A percentile compares a stretch with the other conserved stretches of the same genome.
phyloP scores from a whole-genome alignment of 495 filamentous ascomycete genomes.

The Penicillium subrubescens region DNA sequence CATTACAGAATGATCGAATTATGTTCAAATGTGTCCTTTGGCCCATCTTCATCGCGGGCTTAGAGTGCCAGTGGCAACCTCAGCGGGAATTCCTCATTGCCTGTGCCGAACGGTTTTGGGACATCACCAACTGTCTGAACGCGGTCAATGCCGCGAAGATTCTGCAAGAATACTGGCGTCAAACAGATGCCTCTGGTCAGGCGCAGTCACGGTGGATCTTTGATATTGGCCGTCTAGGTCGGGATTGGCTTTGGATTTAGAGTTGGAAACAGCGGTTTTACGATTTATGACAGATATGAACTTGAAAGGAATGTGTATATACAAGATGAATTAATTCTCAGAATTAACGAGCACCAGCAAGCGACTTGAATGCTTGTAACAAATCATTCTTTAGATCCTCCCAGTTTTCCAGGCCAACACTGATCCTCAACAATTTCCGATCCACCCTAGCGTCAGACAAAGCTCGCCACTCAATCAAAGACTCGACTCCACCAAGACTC shows the following conservation, averaged over 20 bases:
- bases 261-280: not conserved
- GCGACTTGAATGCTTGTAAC: slow-evolving; percentile 56
- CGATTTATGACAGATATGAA: not conserved
- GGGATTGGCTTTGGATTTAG: slow-evolving; percentile 46
- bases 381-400: slow-evolving; percentile 78
- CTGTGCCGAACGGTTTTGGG: slow-evolving; percentile 41
- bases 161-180: slow-evolving; percentile 33
- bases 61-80: slow-evolving; percentile 41
- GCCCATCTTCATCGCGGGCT: slow-evolving; percentile 59
- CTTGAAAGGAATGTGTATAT: not conserved
- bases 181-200: slow-evolving; percentile 10
- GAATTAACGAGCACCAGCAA: not conserved
- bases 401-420: slow-evolving; percentile 78
- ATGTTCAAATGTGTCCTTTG: slow-evolving; percentile 60
- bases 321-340: not conserved
- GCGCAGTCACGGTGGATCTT: slow-evolving; percentile 39
- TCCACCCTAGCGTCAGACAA: slow-evolving; percentile 77
- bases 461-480: slow-evolving; percentile 66
- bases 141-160: slow-evolving; percentile 38
- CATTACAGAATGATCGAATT: slow-evolving; percentile 44
- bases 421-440: slow-evolving; percentile 69
- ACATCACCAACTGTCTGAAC: slow-evolving; percentile 41
- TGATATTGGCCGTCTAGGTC: slow-evolving; percentile 35
- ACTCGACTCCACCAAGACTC: slow-evolving; percentile 86
- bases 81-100: slow-evolving; percentile 33